Conservation (phyloP, 805 yeast species). For the Starmerella geochares region DNA sequence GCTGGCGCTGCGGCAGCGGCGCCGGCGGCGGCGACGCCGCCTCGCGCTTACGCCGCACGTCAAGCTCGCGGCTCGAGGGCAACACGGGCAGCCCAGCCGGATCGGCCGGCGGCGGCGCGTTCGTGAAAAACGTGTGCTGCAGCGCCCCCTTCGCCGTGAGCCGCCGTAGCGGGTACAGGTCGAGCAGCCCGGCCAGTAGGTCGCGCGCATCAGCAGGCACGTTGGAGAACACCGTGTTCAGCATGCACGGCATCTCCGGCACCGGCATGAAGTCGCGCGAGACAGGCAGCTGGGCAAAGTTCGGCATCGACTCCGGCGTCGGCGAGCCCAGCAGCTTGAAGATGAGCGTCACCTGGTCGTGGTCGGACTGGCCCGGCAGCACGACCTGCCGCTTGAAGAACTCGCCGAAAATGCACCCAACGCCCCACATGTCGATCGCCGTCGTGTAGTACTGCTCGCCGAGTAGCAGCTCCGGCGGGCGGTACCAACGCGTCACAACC, state of each 20-base stretch:
- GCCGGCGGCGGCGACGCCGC: slow-evolving; percentile 14
- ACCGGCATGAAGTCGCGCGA: slow-evolving; percentile 23
- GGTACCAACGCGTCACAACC: slow-evolving; percentile 95
- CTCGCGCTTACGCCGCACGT: slow-evolving; percentile 31
- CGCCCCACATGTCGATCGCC: slow-evolving; percentile 96
- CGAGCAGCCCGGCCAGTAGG: slow-evolving; percentile 51
- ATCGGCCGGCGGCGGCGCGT: slow-evolving; percentile 53
- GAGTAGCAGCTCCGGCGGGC: slow-evolving; percentile 86
- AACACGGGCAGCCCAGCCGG: slow-evolving; percentile 53
- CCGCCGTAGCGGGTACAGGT: slow-evolving; percentile 61
- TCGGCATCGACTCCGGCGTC: slow-evolving; percentile 48
- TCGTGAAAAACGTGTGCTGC: slow-evolving; percentile 55
- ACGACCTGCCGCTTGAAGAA: slow-evolving; percentile 73
- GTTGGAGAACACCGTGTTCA: slow-evolving; percentile 33
- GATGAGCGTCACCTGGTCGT: slow-evolving; percentile 75
- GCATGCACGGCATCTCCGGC: slow-evolving; percentile 31
- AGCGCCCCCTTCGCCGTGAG: slow-evolving; percentile 73
- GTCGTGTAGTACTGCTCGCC: slow-evolving; percentile 84
- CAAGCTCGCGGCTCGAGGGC: slow-evolving; percentile 85
- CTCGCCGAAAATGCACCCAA: slow-evolving; percentile 93
- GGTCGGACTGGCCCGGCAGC: slow-evolving; percentile 71
- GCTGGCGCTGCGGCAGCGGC: slow-evolving; percentile 29
- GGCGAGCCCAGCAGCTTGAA: slow-evolving; percentile 82
- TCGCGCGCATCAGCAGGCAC: slow-evolving; percentile 25
- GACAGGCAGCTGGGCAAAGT: slow-evolving; percentile 47